phyloP scores from a whole-genome alignment of 352 stramenopile genomes.

The Globisporangium apiculatum region DNA sequence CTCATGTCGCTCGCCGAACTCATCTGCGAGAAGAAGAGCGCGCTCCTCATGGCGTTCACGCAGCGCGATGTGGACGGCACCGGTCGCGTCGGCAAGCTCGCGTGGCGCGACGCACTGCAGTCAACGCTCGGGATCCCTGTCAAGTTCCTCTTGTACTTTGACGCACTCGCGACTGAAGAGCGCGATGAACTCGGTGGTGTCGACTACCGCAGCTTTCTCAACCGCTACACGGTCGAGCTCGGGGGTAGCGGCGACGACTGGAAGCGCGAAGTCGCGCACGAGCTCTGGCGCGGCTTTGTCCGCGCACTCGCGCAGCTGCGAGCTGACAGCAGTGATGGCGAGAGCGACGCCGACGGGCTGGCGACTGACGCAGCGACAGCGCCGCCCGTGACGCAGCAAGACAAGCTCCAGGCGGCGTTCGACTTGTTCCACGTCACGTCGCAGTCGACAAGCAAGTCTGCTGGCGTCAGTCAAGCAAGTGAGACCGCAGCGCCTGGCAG shows the following conservation, averaged over 20 bases:
- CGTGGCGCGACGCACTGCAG: slow-evolving; percentile 61
- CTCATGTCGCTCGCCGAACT: slow-evolving; percentile 76
- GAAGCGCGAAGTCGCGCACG: slow-evolving; percentile 54
- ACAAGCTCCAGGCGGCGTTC: slow-evolving; percentile 68
- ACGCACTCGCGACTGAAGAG: slow-evolving; percentile 43
- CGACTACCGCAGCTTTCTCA: slow-evolving; percentile 72
- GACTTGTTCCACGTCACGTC: slow-evolving; percentile 44
- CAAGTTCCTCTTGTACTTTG: slow-evolving; percentile 68
- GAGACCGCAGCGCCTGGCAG: background rate
- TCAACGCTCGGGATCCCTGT: slow-evolving; percentile 53
- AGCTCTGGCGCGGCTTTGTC: slow-evolving; percentile 67
- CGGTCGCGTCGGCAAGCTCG: slow-evolving; percentile 48
- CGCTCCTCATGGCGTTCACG: slow-evolving; percentile 40
- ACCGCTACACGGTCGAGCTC: slow-evolving; percentile 65
- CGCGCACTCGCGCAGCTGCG: slow-evolving; percentile 31
- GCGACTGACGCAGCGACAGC: background rate
- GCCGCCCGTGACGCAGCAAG: slow-evolving; percentile 28
- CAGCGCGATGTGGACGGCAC: slow-evolving; percentile 26
- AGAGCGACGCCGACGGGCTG: too few species aligned
- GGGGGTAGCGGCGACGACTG: slow-evolving; percentile 54
- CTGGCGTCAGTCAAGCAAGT: background rate
- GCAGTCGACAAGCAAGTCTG: background rate
- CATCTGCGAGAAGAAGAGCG: slow-evolving; percentile 73
- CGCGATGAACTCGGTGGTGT: slow-evolving; percentile 27
- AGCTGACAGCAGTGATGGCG: background rate